phyloP scores from a whole-genome alignment of 352 stramenopile genomes.

The Phytophthora parvispora region DNA sequence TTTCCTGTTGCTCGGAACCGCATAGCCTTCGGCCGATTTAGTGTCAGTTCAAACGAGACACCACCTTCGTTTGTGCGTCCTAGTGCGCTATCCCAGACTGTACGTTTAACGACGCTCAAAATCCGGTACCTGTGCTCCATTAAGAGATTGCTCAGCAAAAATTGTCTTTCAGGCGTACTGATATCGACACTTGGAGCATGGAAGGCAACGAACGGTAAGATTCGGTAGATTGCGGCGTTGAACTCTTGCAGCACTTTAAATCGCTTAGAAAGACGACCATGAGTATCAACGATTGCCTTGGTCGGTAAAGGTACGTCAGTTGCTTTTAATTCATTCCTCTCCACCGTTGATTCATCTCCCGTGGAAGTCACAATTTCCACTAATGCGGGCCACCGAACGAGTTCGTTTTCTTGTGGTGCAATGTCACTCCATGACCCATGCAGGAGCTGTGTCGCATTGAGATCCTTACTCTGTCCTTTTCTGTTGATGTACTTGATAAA shows the following conservation, averaged over 20 bases:
- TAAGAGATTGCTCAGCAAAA: slow-evolving; percentile 45
- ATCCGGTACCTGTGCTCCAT: slow-evolving; percentile 67
- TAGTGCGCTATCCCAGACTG: slow-evolving; percentile 79
- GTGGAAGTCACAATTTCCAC: slow-evolving; percentile 63
- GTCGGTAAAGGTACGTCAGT: background rate
- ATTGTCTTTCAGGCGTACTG: slow-evolving; percentile 12
- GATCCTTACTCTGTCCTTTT: slow-evolving; percentile 49
- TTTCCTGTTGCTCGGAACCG: slow-evolving; percentile 70
- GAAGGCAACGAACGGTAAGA: slow-evolving; percentile 69
- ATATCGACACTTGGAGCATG: slow-evolving; percentile 15
- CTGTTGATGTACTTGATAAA: slow-evolving; percentile 86
- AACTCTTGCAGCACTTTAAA: slow-evolving; percentile 86
- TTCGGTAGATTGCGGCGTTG: slow-evolving; percentile 64
- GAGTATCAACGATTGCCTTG: slow-evolving; percentile 17
- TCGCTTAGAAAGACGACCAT: slow-evolving; percentile 62
- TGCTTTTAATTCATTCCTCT: slow-evolving; percentile 9
- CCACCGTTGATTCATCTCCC: slow-evolving; percentile 5
- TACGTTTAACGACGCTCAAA: slow-evolving; percentile 77
- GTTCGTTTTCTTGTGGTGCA: slow-evolving; percentile 61
- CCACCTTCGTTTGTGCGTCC: slow-evolving; percentile 52
- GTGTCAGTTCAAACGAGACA: slow-evolving; percentile 70
- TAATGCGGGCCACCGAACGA: slow-evolving; percentile 77
- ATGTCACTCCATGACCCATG: slow-evolving; percentile 70
- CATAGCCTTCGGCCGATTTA: slow-evolving; percentile 89
- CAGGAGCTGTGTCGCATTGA: slow-evolving; percentile 62